These are phyloP conservation scores for Aegilops bicornis DNA, from an alignment of 176 grass and related monocot genomes.

Conservation along the genomic window DNA sequence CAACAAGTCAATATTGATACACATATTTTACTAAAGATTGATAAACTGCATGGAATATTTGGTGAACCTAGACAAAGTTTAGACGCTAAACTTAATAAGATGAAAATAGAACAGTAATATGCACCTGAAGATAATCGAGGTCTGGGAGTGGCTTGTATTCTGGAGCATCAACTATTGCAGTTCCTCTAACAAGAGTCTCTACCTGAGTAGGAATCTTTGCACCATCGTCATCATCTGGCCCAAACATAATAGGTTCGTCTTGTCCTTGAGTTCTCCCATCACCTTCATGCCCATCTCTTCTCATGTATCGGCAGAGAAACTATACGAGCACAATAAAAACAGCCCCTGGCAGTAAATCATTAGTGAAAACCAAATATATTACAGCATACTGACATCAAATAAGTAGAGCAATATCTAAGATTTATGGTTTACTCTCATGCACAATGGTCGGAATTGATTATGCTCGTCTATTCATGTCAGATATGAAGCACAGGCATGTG, in stretches of 20 bases:
- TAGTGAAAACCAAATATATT: conserved; percentile 91
- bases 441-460: neutral
- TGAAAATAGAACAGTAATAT: neutral
- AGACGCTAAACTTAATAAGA: conserved; percentile 18
- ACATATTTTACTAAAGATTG: neutral
- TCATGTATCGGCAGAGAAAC: conserved; percentile 64
- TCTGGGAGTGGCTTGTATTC: conserved; percentile 88
- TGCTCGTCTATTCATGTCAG: neutral
- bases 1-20: neutral
- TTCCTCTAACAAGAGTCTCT: conserved; percentile 66
- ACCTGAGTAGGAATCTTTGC: conserved; percentile 66
- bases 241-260: conserved; percentile 40
- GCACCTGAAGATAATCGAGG: conserved; percentile 95
- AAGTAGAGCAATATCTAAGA: neutral
- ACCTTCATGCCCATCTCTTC: conserved; percentile 42
- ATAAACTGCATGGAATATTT: neutral
- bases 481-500: neutral
- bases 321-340: conserved; percentile 93
- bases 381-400: conserved; percentile 19
- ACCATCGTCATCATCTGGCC: conserved; percentile 55
- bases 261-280: conserved; percentile 39
- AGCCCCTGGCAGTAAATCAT: conserved; percentile 95
- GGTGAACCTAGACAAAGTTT: conserved; percentile 3
- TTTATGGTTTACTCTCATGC: conserved; percentile 1
- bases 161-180: conserved; percentile 51